Evolutionary conservation across 306 rosid species (phyloP).

Genomic region (Vigna reflexopilosa): DNA sequence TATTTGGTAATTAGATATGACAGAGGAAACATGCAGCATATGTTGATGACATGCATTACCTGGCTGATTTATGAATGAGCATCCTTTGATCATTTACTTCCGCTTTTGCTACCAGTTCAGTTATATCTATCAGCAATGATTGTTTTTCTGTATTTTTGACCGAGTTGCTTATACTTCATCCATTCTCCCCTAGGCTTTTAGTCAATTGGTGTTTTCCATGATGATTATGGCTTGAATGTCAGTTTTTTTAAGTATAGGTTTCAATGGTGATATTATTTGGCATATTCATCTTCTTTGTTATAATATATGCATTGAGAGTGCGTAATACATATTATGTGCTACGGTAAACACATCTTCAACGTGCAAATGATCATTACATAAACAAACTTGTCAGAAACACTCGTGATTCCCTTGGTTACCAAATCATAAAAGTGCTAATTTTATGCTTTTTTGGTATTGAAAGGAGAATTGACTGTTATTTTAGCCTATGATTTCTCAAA

Average conservation of each 20-base stretch:
- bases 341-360: not conserved
- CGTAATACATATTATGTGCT: not conserved
- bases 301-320: not conserved
- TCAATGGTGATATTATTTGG: not conserved
- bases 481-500: not conserved
- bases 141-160: not conserved
- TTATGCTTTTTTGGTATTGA: conserved; percentile 22
- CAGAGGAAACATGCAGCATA: conserved; percentile 16
- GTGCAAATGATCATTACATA: conserved; percentile 25
- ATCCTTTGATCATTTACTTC: conserved; percentile 22
- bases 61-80: not conserved
- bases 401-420: conserved; percentile 11
- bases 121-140: conserved; percentile 3
- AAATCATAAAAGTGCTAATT: conserved; percentile 17
- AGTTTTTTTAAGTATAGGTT: conserved; percentile 29
- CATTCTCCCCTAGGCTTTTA: conserved; percentile 16
- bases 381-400: conserved; percentile 16
- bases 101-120: conserved; percentile 13
- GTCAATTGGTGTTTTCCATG: conserved; percentile 29
- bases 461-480: conserved; percentile 17
- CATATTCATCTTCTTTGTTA: conserved; percentile 21
- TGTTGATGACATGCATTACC: conserved; percentile 9
- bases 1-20: conserved; percentile 13
- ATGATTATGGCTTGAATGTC: conserved; percentile 16
- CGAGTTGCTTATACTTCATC: not conserved